phyloP scores from a whole-genome alignment of 768 basidiomycete genomes.

The Tylopilus plumbeoviolaceoides region DNA sequence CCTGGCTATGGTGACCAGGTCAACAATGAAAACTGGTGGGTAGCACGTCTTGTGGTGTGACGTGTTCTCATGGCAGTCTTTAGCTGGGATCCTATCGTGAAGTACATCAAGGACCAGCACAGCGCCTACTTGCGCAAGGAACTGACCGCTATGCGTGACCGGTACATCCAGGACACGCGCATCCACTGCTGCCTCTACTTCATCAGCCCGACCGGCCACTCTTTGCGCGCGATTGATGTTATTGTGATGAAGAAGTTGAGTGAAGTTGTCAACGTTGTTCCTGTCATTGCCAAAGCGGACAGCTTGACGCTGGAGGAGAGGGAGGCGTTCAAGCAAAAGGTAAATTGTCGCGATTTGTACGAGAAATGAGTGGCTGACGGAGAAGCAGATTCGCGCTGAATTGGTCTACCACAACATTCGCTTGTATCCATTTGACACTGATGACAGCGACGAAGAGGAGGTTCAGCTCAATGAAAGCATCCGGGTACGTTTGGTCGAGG shows the following conservation, averaged over 20 bases:
- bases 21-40: constrained; percentile 97
- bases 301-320: constrained; percentile 91
- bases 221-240: constrained; percentile 92
- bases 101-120: constrained; percentile 99
- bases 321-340: constrained; percentile 89
- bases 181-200: constrained; percentile 99
- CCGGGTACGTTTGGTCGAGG: constrained; percentile 52
- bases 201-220: constrained; percentile 98
- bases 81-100: constrained; percentile 98
- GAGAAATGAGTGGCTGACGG: constrained; percentile 8
- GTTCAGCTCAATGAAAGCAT: constrained; percentile 85
- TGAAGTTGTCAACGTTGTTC: constrained; percentile 98
- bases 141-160: constrained; percentile 97
- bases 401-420: constrained; percentile 88
- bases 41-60: constrained; percentile 6
- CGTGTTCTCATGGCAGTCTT: constrained; percentile 1
- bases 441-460: constrained; percentile 94
- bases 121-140: constrained; percentile 98
- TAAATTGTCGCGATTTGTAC: constrained; percentile 27
- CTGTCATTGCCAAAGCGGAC: constrained; percentile 98
- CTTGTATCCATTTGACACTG: constrained; percentile 94
- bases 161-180: constrained; percentile 96
- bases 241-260: constrained; percentile 99
- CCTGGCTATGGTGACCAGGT: constrained; percentile 98
- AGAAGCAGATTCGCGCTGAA: constrained; percentile 85